Evolutionary conservation across 31 red algal species (phyloP).

Genomic region (Asparagopsis taxiformis): DNA sequence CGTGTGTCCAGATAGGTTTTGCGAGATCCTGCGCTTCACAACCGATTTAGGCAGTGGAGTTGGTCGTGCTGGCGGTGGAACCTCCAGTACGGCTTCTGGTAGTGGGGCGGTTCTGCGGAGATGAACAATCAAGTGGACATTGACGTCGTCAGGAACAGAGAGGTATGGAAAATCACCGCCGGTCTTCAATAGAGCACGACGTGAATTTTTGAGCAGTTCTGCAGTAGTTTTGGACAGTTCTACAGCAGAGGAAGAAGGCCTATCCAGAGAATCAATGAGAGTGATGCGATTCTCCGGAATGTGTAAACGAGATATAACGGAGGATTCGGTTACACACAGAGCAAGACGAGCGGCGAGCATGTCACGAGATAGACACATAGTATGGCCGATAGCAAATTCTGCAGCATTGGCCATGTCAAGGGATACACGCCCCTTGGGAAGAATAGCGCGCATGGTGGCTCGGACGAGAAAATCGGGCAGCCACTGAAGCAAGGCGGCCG

Average conservation of each 20-base stretch:
- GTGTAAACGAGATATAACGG: conserved; percentile 31
- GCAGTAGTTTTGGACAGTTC: conserved; percentile 33
- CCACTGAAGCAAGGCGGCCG: conserved; percentile 71
- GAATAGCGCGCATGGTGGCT: conserved; percentile 50
- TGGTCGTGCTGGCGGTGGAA: conserved; percentile 67
- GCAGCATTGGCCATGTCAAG: conserved; percentile 64
- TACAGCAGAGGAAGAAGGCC: conserved; percentile 23
- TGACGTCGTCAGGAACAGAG: conserved; percentile 70
- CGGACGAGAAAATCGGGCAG: conserved; percentile 82
- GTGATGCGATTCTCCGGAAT: conserved; percentile 70
- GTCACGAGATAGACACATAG: conserved; percentile 38
- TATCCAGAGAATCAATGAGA: conserved; percentile 67
- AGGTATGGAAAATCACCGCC: conserved; percentile 88
- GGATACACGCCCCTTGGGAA: conserved; percentile 66
- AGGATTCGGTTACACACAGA: conserved; percentile 32
- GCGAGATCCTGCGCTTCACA: no score
- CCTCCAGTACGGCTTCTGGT: conserved; percentile 29
- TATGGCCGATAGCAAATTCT: conserved; percentile 71
- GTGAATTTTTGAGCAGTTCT: conserved; percentile 54
- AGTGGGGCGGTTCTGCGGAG: conserved; percentile 79
- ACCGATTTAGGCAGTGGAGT: conserved; percentile 6
- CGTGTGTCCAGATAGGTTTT: no score
- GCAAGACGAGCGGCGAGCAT: conserved; percentile 70
- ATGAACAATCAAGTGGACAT: conserved; percentile 92
- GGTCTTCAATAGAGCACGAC: conserved; percentile 70